Evolutionary conservation across 2,329 filamentous ascomycete genomes (phyloP).

Genomic region (Colletotrichum caudatum): DNA sequence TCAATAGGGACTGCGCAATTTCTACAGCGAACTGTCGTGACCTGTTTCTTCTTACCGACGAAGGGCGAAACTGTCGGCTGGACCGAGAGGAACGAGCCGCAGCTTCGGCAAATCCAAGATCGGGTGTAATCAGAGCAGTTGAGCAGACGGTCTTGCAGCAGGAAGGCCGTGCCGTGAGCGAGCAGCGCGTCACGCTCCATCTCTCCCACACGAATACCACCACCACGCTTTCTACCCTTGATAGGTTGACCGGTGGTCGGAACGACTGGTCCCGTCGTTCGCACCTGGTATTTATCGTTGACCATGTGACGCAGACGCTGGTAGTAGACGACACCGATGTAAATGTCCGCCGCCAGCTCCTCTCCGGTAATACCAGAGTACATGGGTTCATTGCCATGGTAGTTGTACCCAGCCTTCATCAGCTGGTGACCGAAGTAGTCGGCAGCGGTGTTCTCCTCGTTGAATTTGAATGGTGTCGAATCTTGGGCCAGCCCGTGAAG

Average conservation of each 20-base stretch:
- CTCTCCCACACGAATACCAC: slow-evolving; percentile 98
- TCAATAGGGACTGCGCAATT: slow-evolving; percentile 76
- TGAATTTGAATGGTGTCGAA: slow-evolving; percentile 93
- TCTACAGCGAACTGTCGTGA: slow-evolving; percentile 81
- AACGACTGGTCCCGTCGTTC: slow-evolving; percentile 93
- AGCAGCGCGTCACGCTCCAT: slow-evolving; percentile 98
- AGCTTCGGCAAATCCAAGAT: slow-evolving; percentile 89
- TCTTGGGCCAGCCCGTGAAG: slow-evolving; percentile 97
- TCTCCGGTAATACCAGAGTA: slow-evolving; percentile 97
- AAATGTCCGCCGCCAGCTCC: slow-evolving; percentile 94
- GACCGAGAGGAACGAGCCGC: slow-evolving; percentile 90
- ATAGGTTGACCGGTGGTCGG: slow-evolving; percentile 94
- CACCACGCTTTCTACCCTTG: slow-evolving; percentile 95
- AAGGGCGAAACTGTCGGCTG: slow-evolving; percentile 81
- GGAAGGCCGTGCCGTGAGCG: slow-evolving; percentile 93
- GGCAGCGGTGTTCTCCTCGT: slow-evolving; percentile 89
- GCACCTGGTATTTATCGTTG: slow-evolving; percentile 98
- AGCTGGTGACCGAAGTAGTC: slow-evolving; percentile 98
- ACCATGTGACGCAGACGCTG: slow-evolving; percentile 99
- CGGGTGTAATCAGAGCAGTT: slow-evolving; percentile 96
- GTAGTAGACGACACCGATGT: slow-evolving; percentile 97
- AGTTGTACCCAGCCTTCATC: slow-evolving; percentile 95
- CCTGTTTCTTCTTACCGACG: slow-evolving; percentile 72
- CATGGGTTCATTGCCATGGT: slow-evolving; percentile 98
- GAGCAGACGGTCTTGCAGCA: slow-evolving; percentile 94